Percentiles rank a stretch among this genome's conserved stretches.
Evolutionary conservation across 495 filamentous ascomycete species (phyloP).

Genomic region (Cladorrhinum samala): DNA sequence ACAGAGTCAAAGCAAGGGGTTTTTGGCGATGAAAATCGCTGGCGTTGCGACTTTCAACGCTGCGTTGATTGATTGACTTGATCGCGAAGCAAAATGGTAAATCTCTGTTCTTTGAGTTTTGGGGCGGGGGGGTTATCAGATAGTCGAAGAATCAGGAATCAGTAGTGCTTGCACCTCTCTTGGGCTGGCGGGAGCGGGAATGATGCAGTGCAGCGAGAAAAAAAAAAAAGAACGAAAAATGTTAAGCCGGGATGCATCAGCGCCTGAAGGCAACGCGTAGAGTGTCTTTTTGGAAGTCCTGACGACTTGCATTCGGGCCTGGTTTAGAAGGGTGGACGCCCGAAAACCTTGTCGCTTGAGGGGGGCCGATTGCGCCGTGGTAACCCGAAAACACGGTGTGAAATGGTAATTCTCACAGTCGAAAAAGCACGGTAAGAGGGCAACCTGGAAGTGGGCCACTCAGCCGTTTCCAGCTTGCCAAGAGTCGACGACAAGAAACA

Average conservation of each 20-base stretch:
- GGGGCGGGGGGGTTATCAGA: conserved; percentile 21
- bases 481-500: background rate
- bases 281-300: conserved; percentile 6
- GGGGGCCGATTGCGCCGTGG: background rate
- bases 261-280: conserved; percentile 10
- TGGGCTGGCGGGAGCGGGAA: background rate
- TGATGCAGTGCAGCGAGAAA: conserved; percentile 4
- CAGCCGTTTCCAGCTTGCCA: background rate
- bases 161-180: no score
- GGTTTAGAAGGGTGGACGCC: conserved; percentile 3
- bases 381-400: conserved; percentile 10
- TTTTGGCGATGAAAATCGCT: conserved; percentile 56
- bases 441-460: background rate
- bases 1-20: conserved; percentile 30
- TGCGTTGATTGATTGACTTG: conserved; percentile 22
- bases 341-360: conserved; percentile 7
- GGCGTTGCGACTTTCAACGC: conserved; percentile 54
- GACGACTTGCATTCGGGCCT: conserved; percentile 6
- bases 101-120: conserved; percentile 25
- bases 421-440: background rate
- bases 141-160: conserved; percentile 7
- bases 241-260: conserved; percentile 23
- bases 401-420: background rate
- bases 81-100: conserved; percentile 23
- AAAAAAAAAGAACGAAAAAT: conserved; percentile 26